These are phyloP conservation scores for Trichoderma oligosporum DNA, from an alignment of 2,329 filamentous ascomycete genomes.

Conservation along the genomic window DNA sequence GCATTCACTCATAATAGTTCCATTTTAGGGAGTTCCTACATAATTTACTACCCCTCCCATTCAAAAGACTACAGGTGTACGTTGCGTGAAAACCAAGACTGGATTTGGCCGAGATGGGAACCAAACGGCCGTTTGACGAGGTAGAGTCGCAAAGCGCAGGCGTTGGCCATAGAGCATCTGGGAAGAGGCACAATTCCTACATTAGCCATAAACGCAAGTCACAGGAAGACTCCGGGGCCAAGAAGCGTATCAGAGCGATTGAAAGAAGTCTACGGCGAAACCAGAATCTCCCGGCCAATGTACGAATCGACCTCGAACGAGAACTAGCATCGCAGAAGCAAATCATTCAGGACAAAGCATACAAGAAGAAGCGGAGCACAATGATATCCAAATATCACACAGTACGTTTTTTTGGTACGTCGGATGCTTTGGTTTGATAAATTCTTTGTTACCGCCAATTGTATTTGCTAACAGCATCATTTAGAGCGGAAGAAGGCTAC, in stretches of 20 bases:
- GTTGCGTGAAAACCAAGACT: neutral
- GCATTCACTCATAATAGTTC: neutral
- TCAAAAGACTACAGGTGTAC: neutral
- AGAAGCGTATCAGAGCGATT: conserved; percentile 68
- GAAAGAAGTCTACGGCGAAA: conserved; percentile 60
- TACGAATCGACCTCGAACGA: conserved; percentile 65
- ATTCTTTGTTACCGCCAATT: neutral
- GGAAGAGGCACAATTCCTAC: conserved; percentile 36
- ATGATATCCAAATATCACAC: conserved; percentile 81
- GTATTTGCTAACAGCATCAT: neutral
- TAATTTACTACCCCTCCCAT: neutral
- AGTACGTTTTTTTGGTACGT: conserved; percentile 74
- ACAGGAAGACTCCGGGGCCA: conserved; percentile 55
- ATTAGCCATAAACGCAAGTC: conserved; percentile 39
- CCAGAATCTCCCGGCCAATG: conserved; percentile 62
- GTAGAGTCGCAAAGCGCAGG: conserved; percentile 23
- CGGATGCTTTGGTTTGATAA: neutral
- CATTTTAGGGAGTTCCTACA: no score
- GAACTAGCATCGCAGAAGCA: conserved; percentile 64
- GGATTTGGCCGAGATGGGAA: conserved; percentile 27
- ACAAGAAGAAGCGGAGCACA: conserved; percentile 58
- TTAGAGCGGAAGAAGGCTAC: conserved; percentile 70
- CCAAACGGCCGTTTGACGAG: conserved; percentile 33
- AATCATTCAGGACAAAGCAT: conserved; percentile 57
- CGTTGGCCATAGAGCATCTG: conserved; percentile 2